Conservation (phyloP, 2,329 filamentous ascomycete species). For the Diaporthe sp. region DNA sequence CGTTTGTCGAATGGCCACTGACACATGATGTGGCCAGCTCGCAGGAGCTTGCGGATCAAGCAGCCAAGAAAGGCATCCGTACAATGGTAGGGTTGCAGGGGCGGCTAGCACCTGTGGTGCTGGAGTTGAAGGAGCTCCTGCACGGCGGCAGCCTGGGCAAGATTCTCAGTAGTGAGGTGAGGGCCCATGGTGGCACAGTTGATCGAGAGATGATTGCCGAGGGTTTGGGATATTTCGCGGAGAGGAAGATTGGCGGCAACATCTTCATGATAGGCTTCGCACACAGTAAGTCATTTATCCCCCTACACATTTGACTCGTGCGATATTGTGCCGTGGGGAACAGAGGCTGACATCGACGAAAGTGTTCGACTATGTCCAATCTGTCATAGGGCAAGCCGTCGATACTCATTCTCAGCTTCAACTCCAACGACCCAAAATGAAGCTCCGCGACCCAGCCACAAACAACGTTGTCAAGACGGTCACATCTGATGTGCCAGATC, state of each 20-base stretch:
- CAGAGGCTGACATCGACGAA: conserved; percentile 42
- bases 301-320: too few species aligned
- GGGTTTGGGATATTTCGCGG: conserved; percentile 62
- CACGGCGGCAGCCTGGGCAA: conserved; percentile 62
- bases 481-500: conserved; percentile 47
- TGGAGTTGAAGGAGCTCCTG: conserved; percentile 61
- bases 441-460: conserved; percentile 51
- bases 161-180: conserved; percentile 65
- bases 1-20: conserved; percentile 73
- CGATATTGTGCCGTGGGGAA: conserved; percentile 43
- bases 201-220: conserved; percentile 51
- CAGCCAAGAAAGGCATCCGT: conserved; percentile 44
- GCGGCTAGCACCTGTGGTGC: conserved; percentile 58
- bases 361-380: conserved; percentile 63
- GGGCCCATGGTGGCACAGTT: conserved; percentile 54
- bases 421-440: conserved; percentile 58
- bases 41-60: conserved; percentile 56
- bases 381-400: conserved; percentile 61
- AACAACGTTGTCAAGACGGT: conserved; percentile 52
- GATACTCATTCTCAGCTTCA: conserved; percentile 57
- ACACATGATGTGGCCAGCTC: conserved; percentile 59
- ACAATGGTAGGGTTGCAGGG: conserved; percentile 68
- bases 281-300: conserved; percentile 53
- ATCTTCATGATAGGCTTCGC: conserved; percentile 57
- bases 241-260: conserved; percentile 63